Base-by-base conservation (phyloP, 306 rosid species). In the Sophora flavescens region DNA sequence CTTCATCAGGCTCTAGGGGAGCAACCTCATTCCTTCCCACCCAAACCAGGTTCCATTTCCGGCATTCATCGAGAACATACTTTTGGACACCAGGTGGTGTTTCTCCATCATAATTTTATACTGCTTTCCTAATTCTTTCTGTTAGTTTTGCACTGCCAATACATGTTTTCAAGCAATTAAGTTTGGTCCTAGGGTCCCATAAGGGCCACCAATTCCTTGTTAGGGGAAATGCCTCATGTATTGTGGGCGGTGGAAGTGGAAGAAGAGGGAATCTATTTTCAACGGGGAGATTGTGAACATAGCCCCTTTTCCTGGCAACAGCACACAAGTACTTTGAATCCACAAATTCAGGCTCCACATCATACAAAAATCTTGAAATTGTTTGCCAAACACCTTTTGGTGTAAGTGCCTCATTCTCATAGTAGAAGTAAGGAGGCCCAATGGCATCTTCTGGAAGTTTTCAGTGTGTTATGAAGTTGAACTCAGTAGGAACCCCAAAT, bases 31-130 rank as follows among this genome's bases (percentile, higher is more conserved):
- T 95, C 82, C 88, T 89, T 59, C 97, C 97, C n/a, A 95, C 98
- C 98, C 98, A 95, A 28, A 95, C 96, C 64, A 95, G 83, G 79
- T 95, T 95, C 98, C 98, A 95, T 72, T 89, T 95, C 62, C 97
- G 86, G 42, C 98, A 95, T 75, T 95, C 86, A 4, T 90, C 83
- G 3, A 92, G 70, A 18, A 95, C 93, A 74, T 63, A 88, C 69
- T 87, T 89, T 15, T 87, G 93, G n/a, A 84, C 84, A 6, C 22
- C 5, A 8, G 59, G 72, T 10, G 97, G 90, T 1, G 97, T 97
- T n/a, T 76, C 87, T 11, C 81, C 90, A 22, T 82, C 91, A 26
- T 60, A 81, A 2, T 54, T 81, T 71, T 92, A 95, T 50, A 95
- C 45, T 18, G 97, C 97, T 73, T 83, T 86, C 66, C 97, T 82